Percentiles rank a stretch among this genome's conserved stretches.
These are phyloP conservation scores for Beta vulgaris DNA, from an alignment of 148 eudicot genomes.

Conservation along the genomic window DNA sequence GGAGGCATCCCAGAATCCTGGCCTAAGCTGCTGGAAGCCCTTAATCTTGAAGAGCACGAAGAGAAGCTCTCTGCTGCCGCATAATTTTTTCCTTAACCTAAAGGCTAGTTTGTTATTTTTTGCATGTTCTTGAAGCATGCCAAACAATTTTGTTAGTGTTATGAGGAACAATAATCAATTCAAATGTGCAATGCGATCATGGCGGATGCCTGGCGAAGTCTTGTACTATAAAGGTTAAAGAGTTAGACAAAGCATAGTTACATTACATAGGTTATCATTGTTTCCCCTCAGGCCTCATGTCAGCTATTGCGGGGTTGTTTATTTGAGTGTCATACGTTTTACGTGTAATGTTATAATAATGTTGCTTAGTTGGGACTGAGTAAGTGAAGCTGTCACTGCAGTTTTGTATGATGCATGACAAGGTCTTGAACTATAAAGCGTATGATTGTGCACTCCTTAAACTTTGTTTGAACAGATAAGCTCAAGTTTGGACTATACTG, in stretches of 20 bases:
- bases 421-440: no score
- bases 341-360: no score
- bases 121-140: slow-evolving; percentile 47
- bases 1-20: slow-evolving; percentile 98
- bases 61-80: slow-evolving; percentile 77
- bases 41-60: slow-evolving; percentile 79
- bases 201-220: slow-evolving; percentile 33
- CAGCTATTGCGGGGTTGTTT: no score
- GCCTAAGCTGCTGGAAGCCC: slow-evolving; percentile 90
- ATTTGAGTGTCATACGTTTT: no score
- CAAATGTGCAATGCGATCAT: slow-evolving; percentile 3
- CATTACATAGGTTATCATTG: no score
- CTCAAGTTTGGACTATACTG: no score
- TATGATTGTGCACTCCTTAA: no score
- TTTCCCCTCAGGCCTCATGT: no score
- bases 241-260: not conserved
- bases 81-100: slow-evolving; percentile 11
- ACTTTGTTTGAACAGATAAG: no score
- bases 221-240: slow-evolving; percentile 9
- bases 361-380: no score
- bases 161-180: slow-evolving; percentile 3
- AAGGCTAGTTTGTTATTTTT: slow-evolving; percentile 26
- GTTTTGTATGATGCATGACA: no score
- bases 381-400: no score
- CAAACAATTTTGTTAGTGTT: slow-evolving; percentile 43